Conservation (phyloP, 257 asterid genomes). For the Nicotiana tomentosiformis region DNA sequence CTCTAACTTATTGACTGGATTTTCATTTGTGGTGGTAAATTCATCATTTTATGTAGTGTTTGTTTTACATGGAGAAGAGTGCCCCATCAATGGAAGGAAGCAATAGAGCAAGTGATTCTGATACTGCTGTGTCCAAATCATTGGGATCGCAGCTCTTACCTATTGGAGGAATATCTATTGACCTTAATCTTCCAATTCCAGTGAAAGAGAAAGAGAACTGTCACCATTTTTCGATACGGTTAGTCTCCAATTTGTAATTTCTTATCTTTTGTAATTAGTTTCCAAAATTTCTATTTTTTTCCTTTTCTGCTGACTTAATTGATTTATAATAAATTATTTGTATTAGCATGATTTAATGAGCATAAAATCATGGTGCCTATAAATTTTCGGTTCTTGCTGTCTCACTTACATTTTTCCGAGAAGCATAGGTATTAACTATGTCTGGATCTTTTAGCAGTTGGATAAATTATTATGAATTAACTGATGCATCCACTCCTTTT, state of each 20-base stretch:
- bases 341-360: not conserved
- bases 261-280: not conserved
- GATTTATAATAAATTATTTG: not conserved
- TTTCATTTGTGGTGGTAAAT: slow-evolving; percentile 13
- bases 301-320: not conserved
- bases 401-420: not conserved
- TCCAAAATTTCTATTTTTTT: not conserved
- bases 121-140: slow-evolving; percentile 26
- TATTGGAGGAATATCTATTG: slow-evolving; percentile 45
- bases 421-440: not conserved
- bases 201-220: slow-evolving; percentile 27
- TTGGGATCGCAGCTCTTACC: slow-evolving; percentile 35
- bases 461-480: too few species aligned
- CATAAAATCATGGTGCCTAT: not conserved
- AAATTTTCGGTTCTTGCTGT: too few species aligned
- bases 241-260: slow-evolving; percentile 7
- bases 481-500: not conserved
- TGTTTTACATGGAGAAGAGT: slow-evolving; percentile 36
- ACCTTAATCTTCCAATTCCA: slow-evolving; percentile 31
- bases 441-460: not conserved
- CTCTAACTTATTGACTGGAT: slow-evolving; percentile 8
- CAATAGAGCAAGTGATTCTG: not conserved
- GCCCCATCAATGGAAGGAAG: slow-evolving; percentile 22
- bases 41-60: slow-evolving; percentile 9
- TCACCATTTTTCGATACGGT: slow-evolving; percentile 71